Evolutionary conservation across 2,329 filamentous ascomycete species (phyloP), one percentile per base, ranked within the genome.

Genomic region (Claviceps quebecensis): DNA sequence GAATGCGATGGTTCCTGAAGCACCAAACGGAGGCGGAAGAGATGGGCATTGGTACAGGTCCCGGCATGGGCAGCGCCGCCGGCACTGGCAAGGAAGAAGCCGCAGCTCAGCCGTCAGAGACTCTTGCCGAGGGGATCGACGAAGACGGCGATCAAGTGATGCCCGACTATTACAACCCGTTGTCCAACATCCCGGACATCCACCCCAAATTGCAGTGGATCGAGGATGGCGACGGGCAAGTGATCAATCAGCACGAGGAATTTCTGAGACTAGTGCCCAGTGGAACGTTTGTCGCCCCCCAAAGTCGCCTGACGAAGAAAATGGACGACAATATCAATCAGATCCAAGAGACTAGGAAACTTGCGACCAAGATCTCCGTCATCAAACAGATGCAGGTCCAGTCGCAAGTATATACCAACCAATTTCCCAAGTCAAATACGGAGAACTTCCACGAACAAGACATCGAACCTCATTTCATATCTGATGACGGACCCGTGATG

Each of bases 331-430:
- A 98, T 60, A 87, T 97, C 68, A 81, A 81, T 54, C 90, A 96
- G 63, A 90, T 98, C 76, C 93, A 98, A 66, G 91, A 97, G 61
- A 98, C 93, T 0, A 79, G 93, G 58, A 97, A 96, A 64, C 78
- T 98, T 34, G 95, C 89, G 61, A 89, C 89, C 11, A 98, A 97
- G 69, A 95, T 98, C 64, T 84, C 87, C 47, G 88, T 98, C 55
- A 93, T 98, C 65, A 98, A 97, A 72, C 93, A 98, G 70, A 98
- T 98, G 93, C 93, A 98, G 69, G 81, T 97, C 50, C 93, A 98
- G 66, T 87, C 89, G 49, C 93, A 96, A 78, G 86, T 95, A 64
- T 98, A 98, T 64, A 86, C 90, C 62, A 98, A 98, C 62, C 93
- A 98, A 66, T 98, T 98, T 61, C 89, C 91, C 57, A 96, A 95